These are phyloP conservation scores for Silybum marianum DNA, from an alignment of 129 eudicot genomes.

Conservation along the genomic window DNA sequence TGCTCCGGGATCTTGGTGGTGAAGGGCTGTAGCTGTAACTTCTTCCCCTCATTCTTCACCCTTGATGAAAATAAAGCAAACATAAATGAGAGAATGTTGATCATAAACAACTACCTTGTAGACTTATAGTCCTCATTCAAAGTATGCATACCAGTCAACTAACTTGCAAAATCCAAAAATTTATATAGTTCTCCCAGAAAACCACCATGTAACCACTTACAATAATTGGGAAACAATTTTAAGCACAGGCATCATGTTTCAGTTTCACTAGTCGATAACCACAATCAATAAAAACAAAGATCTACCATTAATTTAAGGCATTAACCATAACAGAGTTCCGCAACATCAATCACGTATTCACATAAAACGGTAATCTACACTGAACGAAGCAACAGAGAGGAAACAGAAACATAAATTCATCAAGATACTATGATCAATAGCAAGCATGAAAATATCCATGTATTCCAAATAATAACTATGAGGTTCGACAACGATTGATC, in stretches of 20 bases:
- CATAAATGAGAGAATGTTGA: background rate
- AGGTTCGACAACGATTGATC: background rate
- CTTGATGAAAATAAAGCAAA: conserved; percentile 10
- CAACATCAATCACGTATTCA: background rate
- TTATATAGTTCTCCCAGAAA: background rate
- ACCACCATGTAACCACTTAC: background rate
- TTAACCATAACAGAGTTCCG: background rate
- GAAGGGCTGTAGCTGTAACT: conserved; percentile 78
- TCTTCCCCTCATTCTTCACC: conserved; percentile 63
- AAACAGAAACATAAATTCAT: background rate
- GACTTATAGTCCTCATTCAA: background rate
- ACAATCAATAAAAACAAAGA: background rate
- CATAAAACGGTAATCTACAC: background rate
- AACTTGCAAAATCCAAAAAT: background rate
- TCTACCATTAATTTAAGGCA: background rate
- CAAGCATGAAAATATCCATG: background rate
- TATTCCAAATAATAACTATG: background rate
- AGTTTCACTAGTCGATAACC: background rate
- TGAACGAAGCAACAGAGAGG: background rate
- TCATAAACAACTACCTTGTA: background rate
- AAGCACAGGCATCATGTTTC: background rate
- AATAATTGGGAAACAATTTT: background rate
- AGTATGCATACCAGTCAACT: background rate
- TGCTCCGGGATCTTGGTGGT: conserved; percentile 60
- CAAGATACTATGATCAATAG: background rate